Evolutionary conservation across 495 filamentous ascomycete genomes (phyloP), one percentile per base, ranked within the genome.

Genomic region (Hyaloscypha variabilis): DNA sequence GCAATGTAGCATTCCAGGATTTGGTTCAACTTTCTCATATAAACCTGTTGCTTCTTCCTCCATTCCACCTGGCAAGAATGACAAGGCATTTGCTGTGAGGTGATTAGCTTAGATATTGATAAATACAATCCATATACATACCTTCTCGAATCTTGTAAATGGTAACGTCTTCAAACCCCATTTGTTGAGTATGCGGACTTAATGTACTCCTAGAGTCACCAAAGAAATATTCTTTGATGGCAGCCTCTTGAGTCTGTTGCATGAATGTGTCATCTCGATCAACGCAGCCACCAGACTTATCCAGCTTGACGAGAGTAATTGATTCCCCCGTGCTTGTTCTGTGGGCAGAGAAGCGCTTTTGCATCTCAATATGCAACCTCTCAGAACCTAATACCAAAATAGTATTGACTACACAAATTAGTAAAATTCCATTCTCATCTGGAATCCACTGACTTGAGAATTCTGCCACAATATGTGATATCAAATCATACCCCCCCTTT

Each of bases 201-300:
- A 99, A 80, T 0, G 92, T 91, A 59, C 87, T 82, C 67, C 87
- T 89, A 0, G 82, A 67, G 65, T 89, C 88, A 3, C 95, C 95
- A 75, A 97, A 98, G 81, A 98, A 99, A 76, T 98, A 99, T 63
- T 93, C 87, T 60, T 88, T 88, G 21, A 97, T 93, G 31, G 90
- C 86, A 0, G 87, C 86, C 65, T 94, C 90, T 28, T 88, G 82
- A 3, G 85, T 75, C 30, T 84, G 81, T 63, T 89, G 90, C 80
- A 93, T 84, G 74, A 91, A 97, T 1, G 80, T 74, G 14, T 86
- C 84, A 66, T 96, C 92, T 46, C 93, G 83, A 68, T 93, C 88
- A 14, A 93, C 92, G 58, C 91, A 93, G 6, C 95, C 95, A 19
- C 93, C 93, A 0, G 92, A 95, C 74, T 94, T 96, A 51, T 91